phyloP scores from a whole-genome alignment of 208 protist species.

The Leishmania tropica region DNA sequence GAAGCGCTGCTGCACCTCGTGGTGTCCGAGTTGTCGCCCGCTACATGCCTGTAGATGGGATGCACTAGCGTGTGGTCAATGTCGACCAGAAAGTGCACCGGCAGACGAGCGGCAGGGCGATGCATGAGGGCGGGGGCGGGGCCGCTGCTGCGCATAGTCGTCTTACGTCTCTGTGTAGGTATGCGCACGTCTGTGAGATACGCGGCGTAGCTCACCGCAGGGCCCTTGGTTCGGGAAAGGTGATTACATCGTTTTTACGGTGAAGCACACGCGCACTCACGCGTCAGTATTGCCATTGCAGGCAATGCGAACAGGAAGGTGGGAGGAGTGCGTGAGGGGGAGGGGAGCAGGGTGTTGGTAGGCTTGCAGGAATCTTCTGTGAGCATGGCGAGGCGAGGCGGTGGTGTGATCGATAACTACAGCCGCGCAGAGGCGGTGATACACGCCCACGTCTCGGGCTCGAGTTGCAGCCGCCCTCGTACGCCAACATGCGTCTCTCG shows the following conservation, averaged over 20 bases:
- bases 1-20: background rate
- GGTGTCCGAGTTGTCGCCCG: background rate
- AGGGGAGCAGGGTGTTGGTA: background rate
- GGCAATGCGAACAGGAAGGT: background rate
- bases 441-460: background rate
- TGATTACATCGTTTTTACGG: background rate
- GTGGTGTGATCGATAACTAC: background rate
- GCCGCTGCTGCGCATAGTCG: background rate
- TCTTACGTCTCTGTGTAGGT: background rate
- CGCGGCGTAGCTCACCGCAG: background rate
- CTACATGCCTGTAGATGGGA: background rate
- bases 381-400: background rate
- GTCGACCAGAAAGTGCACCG: constrained; percentile 53
- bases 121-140: background rate
- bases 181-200: background rate
- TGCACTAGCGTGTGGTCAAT: constrained; percentile 61
- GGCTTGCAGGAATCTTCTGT: background rate
- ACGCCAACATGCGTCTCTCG: background rate
- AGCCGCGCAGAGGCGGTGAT: no score
- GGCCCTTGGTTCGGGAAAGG: background rate
- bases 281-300: background rate
- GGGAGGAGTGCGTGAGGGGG: background rate
- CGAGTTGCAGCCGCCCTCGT: background rate
- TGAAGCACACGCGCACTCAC: background rate
- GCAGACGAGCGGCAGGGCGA: constrained; percentile 11